Conservation (phyloP, 139 green algal genomes). For the Closterium sp. region DNA sequence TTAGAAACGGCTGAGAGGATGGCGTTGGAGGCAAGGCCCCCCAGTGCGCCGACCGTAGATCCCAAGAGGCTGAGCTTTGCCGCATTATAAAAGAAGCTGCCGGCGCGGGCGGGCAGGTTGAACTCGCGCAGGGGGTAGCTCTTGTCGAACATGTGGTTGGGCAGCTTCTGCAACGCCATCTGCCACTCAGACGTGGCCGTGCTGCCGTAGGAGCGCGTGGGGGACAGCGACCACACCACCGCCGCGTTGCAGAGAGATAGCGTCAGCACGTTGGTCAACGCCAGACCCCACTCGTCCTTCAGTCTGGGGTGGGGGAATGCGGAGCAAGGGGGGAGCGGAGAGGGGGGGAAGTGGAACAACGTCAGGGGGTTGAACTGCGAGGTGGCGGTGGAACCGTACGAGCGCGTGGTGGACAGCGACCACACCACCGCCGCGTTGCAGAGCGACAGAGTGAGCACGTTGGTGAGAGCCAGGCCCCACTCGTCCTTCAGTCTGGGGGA, state of each 20-base stretch:
- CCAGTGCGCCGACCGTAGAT: slow-evolving; percentile 58
- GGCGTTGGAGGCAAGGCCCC: slow-evolving; percentile 26
- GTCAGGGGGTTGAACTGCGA: background rate
- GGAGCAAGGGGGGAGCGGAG: background rate
- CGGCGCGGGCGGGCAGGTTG: slow-evolving; percentile 63
- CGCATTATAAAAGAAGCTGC: slow-evolving; percentile 75
- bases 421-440: slow-evolving; percentile 84
- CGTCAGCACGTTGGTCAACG: slow-evolving; percentile 79
- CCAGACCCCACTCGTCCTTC: slow-evolving; percentile 83
- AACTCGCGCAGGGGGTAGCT: slow-evolving; percentile 78
- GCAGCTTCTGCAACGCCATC: slow-evolving; percentile 66
- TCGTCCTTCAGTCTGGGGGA: slow-evolving; percentile 67
- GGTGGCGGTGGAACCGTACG: background rate
- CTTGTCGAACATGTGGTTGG: slow-evolving; percentile 81
- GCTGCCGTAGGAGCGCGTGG: slow-evolving; percentile 73
- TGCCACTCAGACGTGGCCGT: slow-evolving; percentile 83
- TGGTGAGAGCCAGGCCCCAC: slow-evolving; percentile 84
- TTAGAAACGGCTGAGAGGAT: background rate
- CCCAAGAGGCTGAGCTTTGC: slow-evolving; percentile 87
- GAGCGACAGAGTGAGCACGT: slow-evolving; percentile 74
- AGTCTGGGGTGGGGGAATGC: slow-evolving; percentile 47
- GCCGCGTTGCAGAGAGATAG: slow-evolving; percentile 77
- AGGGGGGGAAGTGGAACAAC: background rate
- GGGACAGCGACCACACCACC: slow-evolving; percentile 84
- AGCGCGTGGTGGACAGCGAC: slow-evolving; percentile 78